These are phyloP conservation scores for Pythium biforme DNA, from an alignment of 352 stramenopile species.

Conservation along the genomic window DNA sequence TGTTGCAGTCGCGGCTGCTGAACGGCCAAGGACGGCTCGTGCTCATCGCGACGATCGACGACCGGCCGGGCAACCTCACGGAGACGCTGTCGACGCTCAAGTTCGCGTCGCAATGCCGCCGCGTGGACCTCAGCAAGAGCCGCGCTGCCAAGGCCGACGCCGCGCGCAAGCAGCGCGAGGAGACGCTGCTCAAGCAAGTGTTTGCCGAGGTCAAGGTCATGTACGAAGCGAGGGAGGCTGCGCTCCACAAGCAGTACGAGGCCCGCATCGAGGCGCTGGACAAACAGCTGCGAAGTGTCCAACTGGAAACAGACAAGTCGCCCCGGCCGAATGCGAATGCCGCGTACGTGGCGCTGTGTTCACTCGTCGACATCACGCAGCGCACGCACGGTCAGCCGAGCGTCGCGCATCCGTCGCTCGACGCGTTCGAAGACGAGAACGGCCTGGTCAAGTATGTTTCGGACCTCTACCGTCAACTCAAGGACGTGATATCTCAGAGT, in stretches of 20 bases:
- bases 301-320: background rate
- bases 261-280: slow-evolving; percentile 37
- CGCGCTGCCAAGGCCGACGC: slow-evolving; percentile 1
- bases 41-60: slow-evolving; percentile 65
- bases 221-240: slow-evolving; percentile 52
- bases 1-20: slow-evolving; percentile 55
- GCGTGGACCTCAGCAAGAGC: slow-evolving; percentile 44
- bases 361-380: slow-evolving; percentile 33
- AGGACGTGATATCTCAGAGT: slow-evolving; percentile 7
- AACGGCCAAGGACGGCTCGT: slow-evolving; percentile 43
- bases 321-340: slow-evolving; percentile 8
- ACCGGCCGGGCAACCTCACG: slow-evolving; percentile 44
- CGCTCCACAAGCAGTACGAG: slow-evolving; percentile 45
- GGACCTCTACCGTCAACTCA: slow-evolving; percentile 36
- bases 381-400: background rate
- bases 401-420: slow-evolving; percentile 24
- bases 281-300: slow-evolving; percentile 8
- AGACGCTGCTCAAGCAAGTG: slow-evolving; percentile 43
- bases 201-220: slow-evolving; percentile 48
- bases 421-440: slow-evolving; percentile 32
- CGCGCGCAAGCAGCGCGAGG: slow-evolving; percentile 23
- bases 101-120: slow-evolving; percentile 66
- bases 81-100: slow-evolving; percentile 78
- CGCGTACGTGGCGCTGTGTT: slow-evolving; percentile 50
- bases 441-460: slow-evolving; percentile 36